Evolutionary conservation across 2,329 filamentous ascomycete genomes (phyloP), one percentile per base, ranked within the genome.

Genomic region (Paramyrothecium sp.): DNA sequence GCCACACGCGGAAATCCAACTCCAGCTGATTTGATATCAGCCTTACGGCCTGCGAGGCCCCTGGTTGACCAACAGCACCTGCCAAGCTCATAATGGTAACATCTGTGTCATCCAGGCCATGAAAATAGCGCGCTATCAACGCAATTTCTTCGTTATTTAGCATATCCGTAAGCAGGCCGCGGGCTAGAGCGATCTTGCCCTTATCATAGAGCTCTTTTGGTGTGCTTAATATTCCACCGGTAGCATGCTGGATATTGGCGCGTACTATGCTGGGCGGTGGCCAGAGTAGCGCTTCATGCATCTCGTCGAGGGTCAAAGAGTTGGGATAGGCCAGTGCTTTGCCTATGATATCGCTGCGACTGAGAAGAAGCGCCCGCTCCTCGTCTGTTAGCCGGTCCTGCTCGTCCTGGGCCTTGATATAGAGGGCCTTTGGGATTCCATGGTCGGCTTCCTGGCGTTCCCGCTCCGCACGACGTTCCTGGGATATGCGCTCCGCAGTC

Each of bases 201-300:
- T 56, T 56, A 10, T 49, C 33, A 8, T 51, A 58, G 12, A 58
- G 33, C 19, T 58, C 51, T 3, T 4, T 22, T 8, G 57, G 33
- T 13, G 54, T 51, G 38, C 21, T 52, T 13, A 51, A 30, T 16
- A 16, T 12, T 7, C 57, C 51, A 19, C 13, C 30, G 2, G 54
- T 50, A n/a, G 57, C 57, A 26, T 33, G 54, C 11, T 54, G 44
- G 21, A 62, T 55, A 26, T 57, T 52, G 38, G 50, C 55, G 26
- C 49, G 58, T 30, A 55, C 55, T 17, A 56, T 34, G 19, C 60
- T 58, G 11, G 55, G 56, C 19, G 53, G n/a, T 13, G 60, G 56
- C 58, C 60, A 61, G 30, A 26, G 11, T 21, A 62, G 49, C 11
- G 56, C 44, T 8, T 55, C 11, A 33, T 62, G 44, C 19, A 54